Evolutionary conservation across 352 stramenopile genomes (phyloP), one percentile per base, ranked within the genome.

Genomic region (Paralagenidium karlingii): DNA sequence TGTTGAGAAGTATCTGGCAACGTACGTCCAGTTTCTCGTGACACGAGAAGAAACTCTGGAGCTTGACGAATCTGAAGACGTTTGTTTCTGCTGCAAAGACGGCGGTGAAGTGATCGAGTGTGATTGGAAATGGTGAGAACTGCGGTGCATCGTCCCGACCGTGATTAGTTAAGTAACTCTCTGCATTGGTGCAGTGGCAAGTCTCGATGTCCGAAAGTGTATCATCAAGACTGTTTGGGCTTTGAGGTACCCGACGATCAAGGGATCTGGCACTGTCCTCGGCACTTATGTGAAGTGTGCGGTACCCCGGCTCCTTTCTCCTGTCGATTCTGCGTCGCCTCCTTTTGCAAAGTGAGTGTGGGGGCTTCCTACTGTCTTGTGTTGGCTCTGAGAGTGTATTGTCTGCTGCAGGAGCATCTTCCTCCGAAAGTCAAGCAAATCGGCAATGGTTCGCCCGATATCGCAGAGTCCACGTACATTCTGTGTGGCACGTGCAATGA

Each of bases 71-170:
- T 86, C 77, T 10, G 77, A 90, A 45, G 77, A 90, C 30, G 68
- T 79, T 31, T 90, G 77, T 34, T 84, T 87, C 38, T 86, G 71
- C 55, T 90, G 77, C 45, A 85, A 84, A 47, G 77, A 90, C 45
- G 77, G 77, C 20, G 77, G 77, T 11, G 56, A 82, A 19, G 55
- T 90, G 15, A 61, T 90, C 27, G 73, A 88, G 45, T 90, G 77
- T 43, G 77, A 90, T 43, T 86, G 64, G 63, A 68, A 59, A 16
- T 21, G 24, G 18, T 39, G 47, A 2, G 24, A 36, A 36, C 22
- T 16, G 22, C 7, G 19, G 28, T 33, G 16, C 7, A 3, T 22
- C 22, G n/a, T 30, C 19, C 7, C 3, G 19, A 8, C 22, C 22
- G 7, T 7, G 7, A 7, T 7, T 36, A 22, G 19, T 3, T 22